Base-by-base conservation (phyloP, 2,329 filamentous ascomycete genomes). In the Exophiala sideris region DNA sequence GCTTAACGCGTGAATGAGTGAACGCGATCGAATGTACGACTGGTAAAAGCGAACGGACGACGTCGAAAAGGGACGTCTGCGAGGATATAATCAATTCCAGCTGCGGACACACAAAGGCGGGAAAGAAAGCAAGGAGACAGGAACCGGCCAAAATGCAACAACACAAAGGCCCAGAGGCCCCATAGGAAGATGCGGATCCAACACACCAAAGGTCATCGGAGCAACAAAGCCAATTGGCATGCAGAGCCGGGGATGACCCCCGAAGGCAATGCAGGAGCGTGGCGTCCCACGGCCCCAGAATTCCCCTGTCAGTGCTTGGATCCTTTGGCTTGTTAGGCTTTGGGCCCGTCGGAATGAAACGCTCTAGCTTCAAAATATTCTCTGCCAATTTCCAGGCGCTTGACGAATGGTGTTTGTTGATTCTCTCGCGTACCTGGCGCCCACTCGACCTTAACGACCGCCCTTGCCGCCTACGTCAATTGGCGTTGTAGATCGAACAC, bases 1-100 rank as follows among this genome's bases (percentile, higher is more conserved):
- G 56, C 38, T 56, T 21, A 39, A 41, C 54, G 57, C 57, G 58
- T 55, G 48, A 61, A 59, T 33, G 58, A 61, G 51, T 61, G 58
- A 55, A 61, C 58, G 58, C 56, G 56, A 53, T 56, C 53, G 56
- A 52, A 58, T 47, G 56, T 35, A 57, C 48, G 45, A 50, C 48
- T 56, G 48, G 48, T 12, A 14, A 47, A 41, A 58, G 56, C n/a
- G 56, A 58, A 47, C 45, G 56, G 58, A 61, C 56, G 50, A 57
- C 56, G 56, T 56, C 42, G 38, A 35, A 32, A 38, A 53, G 51
- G 50, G 54, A 58, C 58, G 58, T 61, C 58, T 59, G 48, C 38
- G 50, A 39, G 48, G 48, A 60, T 56, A 57, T 57, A 57, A 45
- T 52, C 50, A 11, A 46, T 46, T 36, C 34, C 42, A 45, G 41